Conservation (phyloP, 805 yeast species). For the Candida sithepensis region DNA sequence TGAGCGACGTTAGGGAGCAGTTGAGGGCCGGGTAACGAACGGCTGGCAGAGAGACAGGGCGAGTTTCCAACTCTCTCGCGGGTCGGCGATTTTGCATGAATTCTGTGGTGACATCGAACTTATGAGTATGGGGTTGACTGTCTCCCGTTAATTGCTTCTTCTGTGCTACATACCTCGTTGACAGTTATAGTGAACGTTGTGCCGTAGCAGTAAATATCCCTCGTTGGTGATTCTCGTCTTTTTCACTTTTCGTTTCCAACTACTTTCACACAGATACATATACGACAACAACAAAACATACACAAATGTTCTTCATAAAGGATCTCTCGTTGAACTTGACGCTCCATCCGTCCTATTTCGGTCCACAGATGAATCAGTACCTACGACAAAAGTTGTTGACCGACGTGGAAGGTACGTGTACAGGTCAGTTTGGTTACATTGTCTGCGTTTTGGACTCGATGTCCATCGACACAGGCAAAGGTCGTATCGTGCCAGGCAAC, state of each 20-base stretch:
- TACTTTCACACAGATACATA: no score
- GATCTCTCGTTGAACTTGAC: constrained; percentile 90
- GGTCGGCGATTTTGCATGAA: no score
- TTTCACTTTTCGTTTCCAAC: no score
- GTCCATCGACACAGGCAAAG: constrained; percentile 93
- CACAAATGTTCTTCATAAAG: constrained; percentile 44
- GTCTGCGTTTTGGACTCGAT: constrained; percentile 93
- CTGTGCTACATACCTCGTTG: no score
- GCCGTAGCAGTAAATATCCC: no score
- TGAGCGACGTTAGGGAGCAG: not conserved
- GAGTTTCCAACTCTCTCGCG: no score
- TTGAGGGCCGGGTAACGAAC: not conserved
- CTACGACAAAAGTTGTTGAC: constrained; percentile 84
- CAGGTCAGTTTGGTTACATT: constrained; percentile 97
- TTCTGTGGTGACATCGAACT: no score
- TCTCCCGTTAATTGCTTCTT: no score
- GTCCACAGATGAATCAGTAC: constrained; percentile 95
- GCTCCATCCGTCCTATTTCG: constrained; percentile 95
- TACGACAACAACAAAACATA: not conserved
- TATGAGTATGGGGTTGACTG: no score
- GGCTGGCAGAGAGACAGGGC: no score
- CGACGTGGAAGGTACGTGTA: constrained; percentile 98
- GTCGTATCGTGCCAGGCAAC: constrained; percentile 78
- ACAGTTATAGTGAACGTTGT: no score
- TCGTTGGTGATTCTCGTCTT: no score